Evolutionary conservation across 441 rosid genomes (phyloP).

Genomic region (Pelargonium hybrid): DNA sequence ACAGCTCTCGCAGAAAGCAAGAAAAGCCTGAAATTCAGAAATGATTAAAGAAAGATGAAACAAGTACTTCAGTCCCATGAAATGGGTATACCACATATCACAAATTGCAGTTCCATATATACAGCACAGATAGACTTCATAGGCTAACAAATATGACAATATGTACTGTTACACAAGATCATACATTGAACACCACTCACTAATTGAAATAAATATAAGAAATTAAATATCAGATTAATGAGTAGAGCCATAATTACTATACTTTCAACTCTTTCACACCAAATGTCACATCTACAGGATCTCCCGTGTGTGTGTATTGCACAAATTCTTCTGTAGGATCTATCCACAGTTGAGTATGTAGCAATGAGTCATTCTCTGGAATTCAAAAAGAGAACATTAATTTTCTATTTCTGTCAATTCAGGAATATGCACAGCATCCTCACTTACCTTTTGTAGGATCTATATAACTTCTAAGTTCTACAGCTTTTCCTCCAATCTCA

Average conservation of each 20-base stretch:
- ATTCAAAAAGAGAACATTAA: constrained; percentile 19
- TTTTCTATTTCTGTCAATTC: constrained; percentile 1
- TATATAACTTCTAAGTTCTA: constrained; percentile 76
- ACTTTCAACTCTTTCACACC: constrained; percentile 81
- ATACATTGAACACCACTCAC: neutral
- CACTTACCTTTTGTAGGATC: constrained; percentile 71
- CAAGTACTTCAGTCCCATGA: neutral
- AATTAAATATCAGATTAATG: constrained; percentile 9
- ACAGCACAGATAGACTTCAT: neutral
- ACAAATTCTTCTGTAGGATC: constrained; percentile 89
- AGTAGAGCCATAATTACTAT: constrained; percentile 14
- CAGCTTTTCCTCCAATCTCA: constrained; percentile 86
- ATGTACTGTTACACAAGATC: neutral
- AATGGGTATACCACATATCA: neutral
- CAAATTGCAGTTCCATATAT: neutral
- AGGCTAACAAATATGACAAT: neutral
- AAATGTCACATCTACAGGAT: constrained; percentile 79
- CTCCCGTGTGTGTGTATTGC: constrained; percentile 63
- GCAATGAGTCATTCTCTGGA: constrained; percentile 63
- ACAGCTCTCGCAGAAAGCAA: constrained; percentile 71
- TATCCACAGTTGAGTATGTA: constrained; percentile 87
- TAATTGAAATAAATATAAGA: neutral
- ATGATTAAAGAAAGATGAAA: neutral
- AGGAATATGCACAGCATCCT: neutral
- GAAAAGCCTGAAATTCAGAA: constrained; percentile 73